Evolutionary conservation across 169 alveolate genomes (phyloP), one percentile per base, ranked within the genome.

Genomic region (Plasmodium gaboni): DNA sequence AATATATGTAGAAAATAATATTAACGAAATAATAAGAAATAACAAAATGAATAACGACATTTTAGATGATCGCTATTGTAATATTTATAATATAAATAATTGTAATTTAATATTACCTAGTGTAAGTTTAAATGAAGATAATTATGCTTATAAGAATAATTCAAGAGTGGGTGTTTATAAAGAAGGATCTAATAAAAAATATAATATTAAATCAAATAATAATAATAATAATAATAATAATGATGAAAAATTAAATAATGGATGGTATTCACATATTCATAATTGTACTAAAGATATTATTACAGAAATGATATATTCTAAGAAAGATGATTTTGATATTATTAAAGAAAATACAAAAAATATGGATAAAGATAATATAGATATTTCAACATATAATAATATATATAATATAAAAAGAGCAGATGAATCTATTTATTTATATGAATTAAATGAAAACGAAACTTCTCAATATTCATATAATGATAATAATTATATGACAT

Each of bases 381-480:
- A 59, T 19, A 26, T 22, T 17, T 48, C 42, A n/a, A 24, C 24
- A 26, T 26, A 53, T 51, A 46, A 51, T 15, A 59, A 12, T 42
- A 4, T 9, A 50, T 17, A 17, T 17, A 38, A 51, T 74, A 55
- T 51, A 10, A 72, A 72, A 60, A 74, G 61, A 26, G 73, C 17
- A 60, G 19, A 60, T 42, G 88, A 74, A 24, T 19, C 68, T 24
- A 59, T 78, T 57, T 78, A 78, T 51, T 28, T 78, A 24, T 78
- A 78, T 13, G 76, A 78, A 48, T n/a, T 64, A 46, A 78, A 68
- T 57, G 89, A 78, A 78, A 78, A 28, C 19, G 89, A 78, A 64
- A 48, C 28, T 50, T 46, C 46, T 19, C 50, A 32, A 24, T 48
- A 48, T 22, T 78, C 64, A 57, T 24, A 55, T 48, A 78, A 38